Percentiles rank a stretch among this genome's conserved stretches.
phyloP scores from a whole-genome alignment of 495 filamentous ascomycete species.

The Podospora bellae-mahoneyi region DNA sequence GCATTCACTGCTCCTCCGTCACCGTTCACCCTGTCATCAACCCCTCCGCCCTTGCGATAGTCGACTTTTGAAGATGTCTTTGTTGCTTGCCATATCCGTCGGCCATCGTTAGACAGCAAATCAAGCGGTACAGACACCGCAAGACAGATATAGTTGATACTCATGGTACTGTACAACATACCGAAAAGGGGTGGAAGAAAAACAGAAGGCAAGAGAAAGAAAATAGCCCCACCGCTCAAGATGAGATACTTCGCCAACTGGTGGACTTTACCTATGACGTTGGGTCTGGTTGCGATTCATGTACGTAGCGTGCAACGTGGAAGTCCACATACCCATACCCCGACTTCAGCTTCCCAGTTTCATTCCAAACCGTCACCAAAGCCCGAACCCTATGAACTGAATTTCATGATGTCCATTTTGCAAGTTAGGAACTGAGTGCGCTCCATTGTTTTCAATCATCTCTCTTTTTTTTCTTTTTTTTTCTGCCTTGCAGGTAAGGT shows the following conservation, averaged over 20 bases:
- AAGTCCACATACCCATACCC: background rate
- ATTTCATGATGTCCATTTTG: background rate
- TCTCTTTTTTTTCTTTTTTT: no score
- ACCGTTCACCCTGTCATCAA: background rate
- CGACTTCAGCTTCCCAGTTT: background rate
- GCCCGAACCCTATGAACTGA: background rate
- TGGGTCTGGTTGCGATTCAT: background rate
- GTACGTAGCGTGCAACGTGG: background rate
- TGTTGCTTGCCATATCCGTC: background rate
- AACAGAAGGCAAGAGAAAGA: no score
- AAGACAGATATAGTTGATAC: no score
- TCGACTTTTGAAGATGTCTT: background rate
- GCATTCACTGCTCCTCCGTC: conserved; percentile 5
- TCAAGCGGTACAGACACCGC: no score
- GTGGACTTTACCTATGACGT: background rate
- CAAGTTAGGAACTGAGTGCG: no score
- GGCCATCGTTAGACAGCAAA: no score
- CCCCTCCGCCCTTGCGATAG: background rate
- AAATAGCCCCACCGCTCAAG: no score
- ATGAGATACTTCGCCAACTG: no score
- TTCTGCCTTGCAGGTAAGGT: no score
- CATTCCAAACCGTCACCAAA: background rate
- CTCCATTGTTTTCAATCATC: no score
- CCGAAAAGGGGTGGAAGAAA: no score
- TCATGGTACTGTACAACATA: no score